Percentiles rank a stretch among this genome's conserved stretches.
Conservation (phyloP, 352 stramenopile species). For the Discostella stelligera region DNA sequence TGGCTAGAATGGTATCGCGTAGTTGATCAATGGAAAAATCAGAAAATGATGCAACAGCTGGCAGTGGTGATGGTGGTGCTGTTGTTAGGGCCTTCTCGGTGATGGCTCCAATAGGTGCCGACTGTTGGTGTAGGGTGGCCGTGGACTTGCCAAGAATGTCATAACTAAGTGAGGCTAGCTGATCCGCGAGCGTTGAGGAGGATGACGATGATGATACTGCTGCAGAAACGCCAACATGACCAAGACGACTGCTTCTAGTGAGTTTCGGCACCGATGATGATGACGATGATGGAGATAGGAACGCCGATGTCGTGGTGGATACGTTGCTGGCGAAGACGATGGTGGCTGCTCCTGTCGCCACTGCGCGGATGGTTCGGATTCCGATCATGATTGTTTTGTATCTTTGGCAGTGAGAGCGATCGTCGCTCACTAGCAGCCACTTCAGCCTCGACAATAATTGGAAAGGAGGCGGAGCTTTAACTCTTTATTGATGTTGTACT, state of each 20-base stretch:
- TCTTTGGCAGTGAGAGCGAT: background rate
- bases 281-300: background rate
- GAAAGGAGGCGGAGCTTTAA: too few species aligned
- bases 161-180: constrained; percentile 29
- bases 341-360: background rate
- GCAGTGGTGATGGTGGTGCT: background rate
- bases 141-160: constrained; percentile 14
- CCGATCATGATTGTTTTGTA: background rate
- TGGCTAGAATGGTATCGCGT: background rate
- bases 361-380: background rate
- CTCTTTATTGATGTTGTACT: too few species aligned
- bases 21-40: background rate
- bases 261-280: background rate
- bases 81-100: background rate
- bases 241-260: background rate
- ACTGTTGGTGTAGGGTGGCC: too few species aligned
- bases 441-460: too few species aligned
- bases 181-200: constrained; percentile 2
- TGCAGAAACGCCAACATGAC: background rate
- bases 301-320: background rate
- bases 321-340: background rate
- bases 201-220: background rate
- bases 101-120: background rate
- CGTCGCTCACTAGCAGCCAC: too few species aligned
- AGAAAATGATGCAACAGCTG: too few species aligned